phyloP scores from a whole-genome alignment of 2,329 filamentous ascomycete genomes.

The Xylariaceae sp. region DNA sequence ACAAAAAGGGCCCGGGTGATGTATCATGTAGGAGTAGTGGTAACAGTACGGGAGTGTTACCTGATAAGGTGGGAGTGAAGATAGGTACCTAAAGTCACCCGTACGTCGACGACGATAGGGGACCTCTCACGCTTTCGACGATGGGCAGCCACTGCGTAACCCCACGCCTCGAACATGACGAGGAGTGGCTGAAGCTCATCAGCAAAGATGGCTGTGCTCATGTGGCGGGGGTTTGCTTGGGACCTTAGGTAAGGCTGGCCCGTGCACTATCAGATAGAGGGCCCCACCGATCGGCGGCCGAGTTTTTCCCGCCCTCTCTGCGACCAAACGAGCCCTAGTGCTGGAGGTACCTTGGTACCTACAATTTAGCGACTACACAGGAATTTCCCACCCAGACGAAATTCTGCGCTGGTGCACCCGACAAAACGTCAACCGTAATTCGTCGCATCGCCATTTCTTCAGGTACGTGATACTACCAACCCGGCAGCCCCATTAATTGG shows the following conservation, averaged over 20 bases:
- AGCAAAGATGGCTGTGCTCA: conserved; percentile 7
- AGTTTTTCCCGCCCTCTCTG: conserved; percentile 18
- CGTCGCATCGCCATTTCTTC: conserved; percentile 31
- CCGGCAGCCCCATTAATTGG: background rate
- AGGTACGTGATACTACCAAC: conserved; percentile 23
- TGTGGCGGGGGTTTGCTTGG: background rate
- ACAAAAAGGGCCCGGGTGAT: conserved; percentile 1
- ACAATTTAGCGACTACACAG: conserved; percentile 32
- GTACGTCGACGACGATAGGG: background rate
- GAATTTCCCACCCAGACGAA: conserved; percentile 28
- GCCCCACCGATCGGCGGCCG: conserved; percentile 13
- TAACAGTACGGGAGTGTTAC: too few relatives aligned
- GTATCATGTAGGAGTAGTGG: background rate
- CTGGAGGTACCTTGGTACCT: conserved; percentile 25
- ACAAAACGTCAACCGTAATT: conserved; percentile 29
- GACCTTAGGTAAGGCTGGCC: background rate
- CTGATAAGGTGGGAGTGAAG: background rate
- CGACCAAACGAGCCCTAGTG: conserved; percentile 20
- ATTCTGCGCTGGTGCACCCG: conserved; percentile 27
- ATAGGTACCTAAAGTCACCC: background rate
- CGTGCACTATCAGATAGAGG: background rate
- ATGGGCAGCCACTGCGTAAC: background rate
- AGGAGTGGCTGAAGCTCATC: conserved; percentile 12
- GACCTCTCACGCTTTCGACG: background rate
- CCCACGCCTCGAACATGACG: background rate